Evolutionary conservation across 495 filamentous ascomycete species (phyloP), one percentile per base, ranked within the genome.

Genomic region (Trichocladium antarcticum): DNA sequence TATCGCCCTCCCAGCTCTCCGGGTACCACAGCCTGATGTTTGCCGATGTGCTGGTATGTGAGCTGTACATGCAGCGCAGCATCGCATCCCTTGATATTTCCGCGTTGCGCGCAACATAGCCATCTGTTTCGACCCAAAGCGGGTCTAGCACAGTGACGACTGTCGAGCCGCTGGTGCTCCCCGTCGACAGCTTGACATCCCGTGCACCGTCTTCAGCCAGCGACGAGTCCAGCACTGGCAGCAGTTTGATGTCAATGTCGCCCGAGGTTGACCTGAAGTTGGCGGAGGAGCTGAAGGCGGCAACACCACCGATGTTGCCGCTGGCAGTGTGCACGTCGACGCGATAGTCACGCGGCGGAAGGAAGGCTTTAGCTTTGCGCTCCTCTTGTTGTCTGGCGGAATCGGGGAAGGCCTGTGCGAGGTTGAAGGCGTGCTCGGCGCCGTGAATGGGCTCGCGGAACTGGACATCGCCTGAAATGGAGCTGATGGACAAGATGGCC

Each of bases 341-440:
- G 3, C 65, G 51, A 47, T 74, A 73, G 39, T 74, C 65, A 5
- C 70, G 58, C 5, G 58, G 61, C 14, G 71, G 71, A 10, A 71
- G 36, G 9, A 51, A 15, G 0, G 27, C 31, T 6, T 55, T 48
- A 16, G 49, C 44, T 6, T 21, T 15, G 2, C 22, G 16, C 0
- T 20, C 40, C 0, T 36, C 31, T 0, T 34, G 38, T 14, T n/a
- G 17, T 21, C 44, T 19, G 6, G 49, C 49, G 8, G 24, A 15
- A 2, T 21, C n/a, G 5, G 19, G 21, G 21, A 51, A 16, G 10
- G 37, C 42, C n/a, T 49, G 42, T 1, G 28, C 35, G 11, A 53
- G 12, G 10, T 32, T 44, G 27, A 54, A 47, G 6, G 58, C 53
- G 4, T 53, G 39, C 0, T 19, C 7, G 0, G 47, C 50, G 3